Evolutionary conservation across 139 green algal genomes (phyloP), one percentile per base, ranked within the genome.

Genomic region (Tetradesmus lagerheimii): DNA sequence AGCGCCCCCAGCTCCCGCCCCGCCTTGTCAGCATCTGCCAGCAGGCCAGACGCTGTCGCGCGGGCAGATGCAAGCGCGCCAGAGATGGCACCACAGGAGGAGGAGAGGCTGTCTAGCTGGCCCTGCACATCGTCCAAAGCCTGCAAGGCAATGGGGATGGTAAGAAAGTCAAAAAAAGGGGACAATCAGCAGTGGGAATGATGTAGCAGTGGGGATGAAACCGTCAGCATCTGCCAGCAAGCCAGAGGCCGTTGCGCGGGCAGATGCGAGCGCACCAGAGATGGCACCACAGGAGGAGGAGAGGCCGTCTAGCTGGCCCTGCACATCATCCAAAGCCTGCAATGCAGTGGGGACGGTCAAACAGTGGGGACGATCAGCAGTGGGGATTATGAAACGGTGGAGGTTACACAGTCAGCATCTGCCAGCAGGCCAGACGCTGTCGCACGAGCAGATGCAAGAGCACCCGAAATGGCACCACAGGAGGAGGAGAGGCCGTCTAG

Each of bases 301-400:
- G 62, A 99, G 92, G 23, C 78, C 75, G 39, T 97, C 95, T 41
- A 99, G 74, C 43, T 98, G 94, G 8, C 41, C 41, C 38, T 99
- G 94, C n/a, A 99, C 95, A 0, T 82, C 89, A 47, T 99, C 96
- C 43, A 99, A 89, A 0, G 94, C 92, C 93, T 99, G 95, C 93
- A 27, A 47, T 38, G 14, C 8, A 38, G 6, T 45, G 35, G 20
- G 25, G 35, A 38, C 41, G 75, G 6, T n/a, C n/a, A n/a, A n/a
- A n/a, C n/a, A n/a, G n/a, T n/a, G n/a, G n/a, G n/a, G n/a, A n/a
- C n/a, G n/a, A n/a, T n/a, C n/a, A n/a, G n/a, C n/a, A n/a, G n/a
- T n/a, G n/a, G n/a, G n/a, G n/a, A n/a, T n/a, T n/a, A n/a, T n/a
- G n/a, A n/a, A n/a, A n/a, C n/a, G n/a, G n/a, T n/a, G n/a, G n/a